These are phyloP conservation scores for Prunus salicina DNA, from an alignment of 306 rosid genomes.

Conservation along the genomic window DNA sequence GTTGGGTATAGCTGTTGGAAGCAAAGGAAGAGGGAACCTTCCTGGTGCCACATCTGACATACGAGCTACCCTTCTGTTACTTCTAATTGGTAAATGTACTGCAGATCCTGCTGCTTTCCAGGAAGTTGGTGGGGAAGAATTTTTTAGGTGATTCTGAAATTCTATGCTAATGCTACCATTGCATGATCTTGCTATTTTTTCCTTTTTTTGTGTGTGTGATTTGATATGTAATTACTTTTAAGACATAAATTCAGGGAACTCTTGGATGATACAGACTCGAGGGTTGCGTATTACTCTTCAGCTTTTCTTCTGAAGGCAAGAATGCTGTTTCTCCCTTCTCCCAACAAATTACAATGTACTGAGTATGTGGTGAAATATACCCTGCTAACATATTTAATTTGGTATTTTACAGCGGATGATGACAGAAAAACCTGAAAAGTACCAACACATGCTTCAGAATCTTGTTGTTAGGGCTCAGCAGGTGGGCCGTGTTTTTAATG, in stretches of 20 bases:
- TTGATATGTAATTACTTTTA: slow-evolving; percentile 10
- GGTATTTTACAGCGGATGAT: slow-evolving; percentile 77
- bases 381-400: slow-evolving; percentile 24
- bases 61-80: slow-evolving; percentile 85
- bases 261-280: slow-evolving; percentile 95
- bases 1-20: slow-evolving; percentile 95
- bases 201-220: not conserved
- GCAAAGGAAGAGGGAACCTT: slow-evolving; percentile 96
- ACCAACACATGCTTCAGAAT: slow-evolving; percentile 94
- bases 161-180: slow-evolving; percentile 8
- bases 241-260: slow-evolving; percentile 54
- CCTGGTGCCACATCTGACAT: slow-evolving; percentile 98
- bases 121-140: slow-evolving; percentile 83
- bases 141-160: slow-evolving; percentile 72
- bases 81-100: slow-evolving; percentile 94
- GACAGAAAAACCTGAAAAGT: slow-evolving; percentile 93
- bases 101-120: slow-evolving; percentile 81
- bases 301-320: slow-evolving; percentile 97
- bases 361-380: slow-evolving; percentile 9
- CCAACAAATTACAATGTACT: slow-evolving; percentile 10
- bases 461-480: slow-evolving; percentile 96
- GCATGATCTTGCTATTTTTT: slow-evolving; percentile 12
- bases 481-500: slow-evolving; percentile 50
- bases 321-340: slow-evolving; percentile 1
- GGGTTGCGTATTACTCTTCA: slow-evolving; percentile 95